Percentiles rank a stretch among this genome's conserved stretches.
Evolutionary conservation across 148 eudicot species (phyloP).

Genomic region (Pouteria glomerata): DNA sequence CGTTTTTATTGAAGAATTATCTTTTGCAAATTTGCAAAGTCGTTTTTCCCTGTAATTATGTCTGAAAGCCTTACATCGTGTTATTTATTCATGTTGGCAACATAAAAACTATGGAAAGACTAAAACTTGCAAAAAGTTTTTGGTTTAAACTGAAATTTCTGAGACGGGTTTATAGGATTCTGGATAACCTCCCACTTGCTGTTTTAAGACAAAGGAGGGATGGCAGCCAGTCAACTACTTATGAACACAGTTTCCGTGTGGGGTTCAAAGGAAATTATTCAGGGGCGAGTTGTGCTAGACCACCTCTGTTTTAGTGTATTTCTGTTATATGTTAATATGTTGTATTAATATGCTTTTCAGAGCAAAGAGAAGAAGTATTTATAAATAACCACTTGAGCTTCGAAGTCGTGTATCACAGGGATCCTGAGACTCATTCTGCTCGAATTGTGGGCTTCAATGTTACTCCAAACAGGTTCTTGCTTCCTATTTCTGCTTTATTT

Average conservation of each 20-base stretch:
- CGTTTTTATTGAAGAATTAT: neutral
- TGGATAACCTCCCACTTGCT: constrained; percentile 63
- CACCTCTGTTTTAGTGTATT: neutral
- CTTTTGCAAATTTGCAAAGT: neutral
- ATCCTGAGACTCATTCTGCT: constrained; percentile 47
- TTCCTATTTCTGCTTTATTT: neutral
- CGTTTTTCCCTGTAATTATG: neutral
- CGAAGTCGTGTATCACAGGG: constrained; percentile 55
- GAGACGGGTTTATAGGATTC: constrained; percentile 35
- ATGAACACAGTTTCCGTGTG: constrained; percentile 57
- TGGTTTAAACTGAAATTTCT: neutral
- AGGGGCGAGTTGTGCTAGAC: constrained; percentile 32
- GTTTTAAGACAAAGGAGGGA: constrained; percentile 51
- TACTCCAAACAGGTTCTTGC: constrained; percentile 45
- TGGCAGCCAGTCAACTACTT: constrained; percentile 41
- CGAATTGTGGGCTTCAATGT: constrained; percentile 61
- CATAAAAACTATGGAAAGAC: neutral
- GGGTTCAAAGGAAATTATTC: constrained; percentile 58
- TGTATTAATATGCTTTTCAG: constrained; percentile 22
- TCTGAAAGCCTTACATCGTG: neutral
- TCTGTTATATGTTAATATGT: constrained; percentile 5
- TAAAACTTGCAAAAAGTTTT: neutral
- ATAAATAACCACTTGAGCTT: constrained; percentile 56
- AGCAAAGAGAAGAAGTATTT: constrained; percentile 50
- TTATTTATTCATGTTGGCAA: neutral